Conservation (phyloP, 1,284 basidiomycete genomes). For the Chalciporus piperatoides region DNA sequence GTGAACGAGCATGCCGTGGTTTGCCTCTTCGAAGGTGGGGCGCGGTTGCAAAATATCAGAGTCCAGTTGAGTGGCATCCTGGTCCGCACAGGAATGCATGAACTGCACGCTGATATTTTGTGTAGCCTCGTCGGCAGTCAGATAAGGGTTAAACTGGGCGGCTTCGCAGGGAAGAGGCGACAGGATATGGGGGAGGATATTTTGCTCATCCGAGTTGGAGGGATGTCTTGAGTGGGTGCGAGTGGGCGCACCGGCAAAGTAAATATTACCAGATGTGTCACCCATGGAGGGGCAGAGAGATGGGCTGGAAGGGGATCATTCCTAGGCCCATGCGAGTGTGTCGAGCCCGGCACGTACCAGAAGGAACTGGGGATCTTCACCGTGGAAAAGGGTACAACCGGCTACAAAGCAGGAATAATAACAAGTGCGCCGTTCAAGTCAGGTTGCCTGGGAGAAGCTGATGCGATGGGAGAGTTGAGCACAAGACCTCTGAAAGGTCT, state of each 20-base stretch:
- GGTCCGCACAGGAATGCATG: constrained; percentile 24
- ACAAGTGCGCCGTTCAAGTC: constrained; percentile 3
- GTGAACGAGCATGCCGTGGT: constrained; percentile 1
- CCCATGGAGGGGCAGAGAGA: constrained; percentile 18
- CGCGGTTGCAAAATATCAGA: constrained; percentile 27
- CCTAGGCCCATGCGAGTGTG: constrained; percentile 12
- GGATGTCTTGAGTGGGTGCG: constrained; percentile 13
- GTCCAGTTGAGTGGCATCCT: constrained; percentile 26
- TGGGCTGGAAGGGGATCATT: constrained; percentile 23
- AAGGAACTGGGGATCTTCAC: constrained; percentile 19
- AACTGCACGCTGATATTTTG: constrained; percentile 35
- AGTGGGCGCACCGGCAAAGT: constrained; percentile 14
- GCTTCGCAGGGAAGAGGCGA: constrained; percentile 18
- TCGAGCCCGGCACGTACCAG: constrained; percentile 22
- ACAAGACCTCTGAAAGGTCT: constrained; percentile 5
- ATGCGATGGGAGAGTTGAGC: constrained; percentile 8
- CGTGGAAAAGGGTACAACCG: constrained; percentile 30
- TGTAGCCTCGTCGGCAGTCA: constrained; percentile 9
- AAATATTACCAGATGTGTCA: constrained; percentile 17
- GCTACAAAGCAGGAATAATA: constrained; percentile 15
- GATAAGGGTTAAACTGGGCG: constrained; percentile 18
- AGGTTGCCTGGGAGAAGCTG: constrained; percentile 2
- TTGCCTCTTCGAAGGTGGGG: constrained; percentile 7
- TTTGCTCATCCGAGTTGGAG: constrained; percentile 16
- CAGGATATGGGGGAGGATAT: constrained; percentile 20